Conservation (phyloP, 345 rosid species). For the Lepidium aucheri region DNA sequence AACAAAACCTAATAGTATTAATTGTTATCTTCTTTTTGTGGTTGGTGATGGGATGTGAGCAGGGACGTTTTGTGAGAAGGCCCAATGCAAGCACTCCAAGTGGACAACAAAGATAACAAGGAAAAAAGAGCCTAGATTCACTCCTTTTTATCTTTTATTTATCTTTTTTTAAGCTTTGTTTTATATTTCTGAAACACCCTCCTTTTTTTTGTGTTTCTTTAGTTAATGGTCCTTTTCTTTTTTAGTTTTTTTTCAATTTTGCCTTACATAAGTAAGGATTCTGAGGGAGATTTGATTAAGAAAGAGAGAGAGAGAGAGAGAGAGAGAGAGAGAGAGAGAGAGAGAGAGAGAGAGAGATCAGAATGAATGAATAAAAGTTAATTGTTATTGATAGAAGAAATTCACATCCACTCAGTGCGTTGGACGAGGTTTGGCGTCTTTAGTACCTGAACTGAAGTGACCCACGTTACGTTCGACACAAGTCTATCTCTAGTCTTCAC, state of each 20-base stretch:
- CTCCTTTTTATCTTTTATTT: neutral
- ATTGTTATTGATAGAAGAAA: neutral
- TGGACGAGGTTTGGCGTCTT: neutral
- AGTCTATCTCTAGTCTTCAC: neutral
- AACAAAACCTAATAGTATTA: constrained; percentile 17
- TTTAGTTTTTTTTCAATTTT: neutral
- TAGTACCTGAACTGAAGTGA: neutral
- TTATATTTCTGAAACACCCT: constrained; percentile 14
- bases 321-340: constrained; percentile 5
- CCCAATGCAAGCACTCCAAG: constrained; percentile 23
- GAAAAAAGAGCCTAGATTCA: constrained; percentile 6
- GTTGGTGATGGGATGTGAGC: constrained; percentile 17
- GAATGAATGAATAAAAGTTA: neutral
- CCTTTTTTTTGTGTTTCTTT: constrained; percentile 9
- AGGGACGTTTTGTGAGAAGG: constrained; percentile 36
- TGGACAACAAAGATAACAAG: constrained; percentile 24
- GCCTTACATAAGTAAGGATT: neutral
- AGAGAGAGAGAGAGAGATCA: neutral
- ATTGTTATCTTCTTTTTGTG: constrained; percentile 19
- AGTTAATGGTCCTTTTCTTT: neutral
- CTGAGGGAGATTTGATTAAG: neutral
- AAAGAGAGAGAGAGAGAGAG: constrained; percentile 1
- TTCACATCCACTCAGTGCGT: no score
- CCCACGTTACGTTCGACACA: no score
- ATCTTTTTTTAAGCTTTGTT: neutral